Percentiles rank a stretch among this genome's conserved stretches.
Conservation (phyloP, 129 eudicot genomes). For the Centella asiatica region DNA sequence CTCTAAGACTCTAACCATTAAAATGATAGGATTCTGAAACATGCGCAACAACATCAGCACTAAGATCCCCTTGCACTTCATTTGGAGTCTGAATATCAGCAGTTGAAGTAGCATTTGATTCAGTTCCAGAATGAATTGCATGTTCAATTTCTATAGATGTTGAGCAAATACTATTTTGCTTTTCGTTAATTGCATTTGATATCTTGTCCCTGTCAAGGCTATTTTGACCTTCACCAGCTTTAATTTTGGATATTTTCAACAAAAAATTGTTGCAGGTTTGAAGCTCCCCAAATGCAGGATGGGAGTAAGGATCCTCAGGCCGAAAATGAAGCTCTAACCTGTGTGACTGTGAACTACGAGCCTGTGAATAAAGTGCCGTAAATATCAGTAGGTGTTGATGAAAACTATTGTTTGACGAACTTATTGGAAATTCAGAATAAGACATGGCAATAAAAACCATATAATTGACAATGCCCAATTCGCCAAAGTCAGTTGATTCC, state of each 20-base stretch:
- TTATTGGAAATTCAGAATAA: background rate
- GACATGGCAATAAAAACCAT: background rate
- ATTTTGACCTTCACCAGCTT: constrained; percentile 16
- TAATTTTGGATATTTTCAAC: constrained; percentile 53
- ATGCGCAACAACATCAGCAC: constrained; percentile 64
- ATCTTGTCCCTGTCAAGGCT: background rate
- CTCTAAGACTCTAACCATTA: constrained; percentile 65
- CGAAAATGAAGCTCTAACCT: constrained; percentile 80
- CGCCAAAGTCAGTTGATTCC: background rate
- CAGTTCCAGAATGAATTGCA: constrained; percentile 15
- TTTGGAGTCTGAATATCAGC: no score
- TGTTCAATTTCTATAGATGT: constrained; percentile 10
- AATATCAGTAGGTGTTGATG: background rate
- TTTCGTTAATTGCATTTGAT: background rate
- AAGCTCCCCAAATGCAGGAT: constrained; percentile 66
- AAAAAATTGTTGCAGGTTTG: constrained; percentile 50
- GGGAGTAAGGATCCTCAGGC: constrained; percentile 96
- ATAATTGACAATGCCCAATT: background rate
- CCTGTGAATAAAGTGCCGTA: constrained; percentile 41
- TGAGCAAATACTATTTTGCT: constrained; percentile 6
- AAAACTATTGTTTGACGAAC: background rate
- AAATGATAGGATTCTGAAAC: constrained; percentile 66
- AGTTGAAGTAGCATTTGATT: constrained; percentile 13
- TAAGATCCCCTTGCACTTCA: constrained; percentile 28
- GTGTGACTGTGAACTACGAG: constrained; percentile 47